Percentiles rank a stretch among this genome's conserved stretches.
These are phyloP conservation scores for Arabidopsis thaliana DNA, from an alignment of 345 rosid species.

Conservation along the genomic window TAIR10.1 NC_003070.9:22462001-22462500, in stretches of 20 bases:
- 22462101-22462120: background rate
- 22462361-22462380: constrained; percentile 1
- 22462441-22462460: constrained; percentile 36
- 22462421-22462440: constrained; percentile 28
- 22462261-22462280: constrained; percentile 36
- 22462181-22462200: background rate
- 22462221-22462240: constrained; percentile 31
- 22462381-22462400: constrained; percentile 31
- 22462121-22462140: constrained; percentile 5
- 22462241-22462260: constrained; percentile 31
- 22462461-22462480: constrained; percentile 33
- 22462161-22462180: background rate
- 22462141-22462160: background rate
- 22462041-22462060: background rate
- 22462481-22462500: constrained; percentile 33
- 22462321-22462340: constrained; percentile 1
- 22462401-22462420: constrained; percentile 31
- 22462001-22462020: background rate
- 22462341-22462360: background rate
- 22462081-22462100: constrained; percentile 15
- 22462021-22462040: background rate
- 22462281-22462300: constrained; percentile 37
- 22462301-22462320: constrained; percentile 9
- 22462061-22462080: background rate
- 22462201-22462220: constrained; percentile 2